Percentiles rank a stretch among this genome's conserved stretches.
phyloP scores from a whole-genome alignment of 352 stramenopile genomes.

The Phytophthora foliorum region DNA sequence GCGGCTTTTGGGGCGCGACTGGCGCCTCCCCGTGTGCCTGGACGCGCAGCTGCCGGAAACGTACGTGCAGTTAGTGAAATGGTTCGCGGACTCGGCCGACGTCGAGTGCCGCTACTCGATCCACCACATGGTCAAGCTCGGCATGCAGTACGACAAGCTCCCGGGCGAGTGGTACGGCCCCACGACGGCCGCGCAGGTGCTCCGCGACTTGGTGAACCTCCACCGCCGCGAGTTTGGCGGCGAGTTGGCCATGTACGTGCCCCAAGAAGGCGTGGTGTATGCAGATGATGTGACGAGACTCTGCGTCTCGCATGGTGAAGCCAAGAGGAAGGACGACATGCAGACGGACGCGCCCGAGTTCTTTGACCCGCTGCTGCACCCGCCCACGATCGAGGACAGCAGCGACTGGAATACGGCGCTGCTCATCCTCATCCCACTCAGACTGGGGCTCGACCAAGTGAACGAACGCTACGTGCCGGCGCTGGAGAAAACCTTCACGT shows the following conservation, averaged over 20 bases:
- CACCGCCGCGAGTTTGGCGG: constrained; percentile 63
- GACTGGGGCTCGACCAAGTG: constrained; percentile 91
- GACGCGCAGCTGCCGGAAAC: constrained; percentile 44
- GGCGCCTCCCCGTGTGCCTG: constrained; percentile 36
- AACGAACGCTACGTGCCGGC: constrained; percentile 85
- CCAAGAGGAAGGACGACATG: constrained; percentile 14
- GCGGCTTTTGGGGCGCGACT: constrained; percentile 72
- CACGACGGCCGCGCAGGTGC: constrained; percentile 89
- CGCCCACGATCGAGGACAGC: constrained; percentile 51
- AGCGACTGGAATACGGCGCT: constrained; percentile 89
- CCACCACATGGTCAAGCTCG: constrained; percentile 93
- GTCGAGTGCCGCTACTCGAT: constrained; percentile 86
- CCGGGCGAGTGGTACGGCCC: constrained; percentile 95
- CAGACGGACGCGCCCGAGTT: constrained; percentile 47
- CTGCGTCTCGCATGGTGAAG: constrained; percentile 69
- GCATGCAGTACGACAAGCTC: constrained; percentile 92
- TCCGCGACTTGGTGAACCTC: constrained; percentile 88
- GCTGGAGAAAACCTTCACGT: constrained; percentile 83
- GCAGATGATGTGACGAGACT: constrained; percentile 79
- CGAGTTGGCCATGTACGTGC: constrained; percentile 78
- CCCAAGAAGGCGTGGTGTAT: constrained; percentile 87
- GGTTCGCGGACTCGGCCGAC: constrained; percentile 89
- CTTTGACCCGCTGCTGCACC: constrained; percentile 89
- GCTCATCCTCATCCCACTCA: constrained; percentile 93
- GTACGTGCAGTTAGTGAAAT: constrained; percentile 76